Evolutionary conservation across 805 yeast genomes (phyloP), one percentile per base, ranked within the genome.

Genomic region (Saccharomycopsis sp.): DNA sequence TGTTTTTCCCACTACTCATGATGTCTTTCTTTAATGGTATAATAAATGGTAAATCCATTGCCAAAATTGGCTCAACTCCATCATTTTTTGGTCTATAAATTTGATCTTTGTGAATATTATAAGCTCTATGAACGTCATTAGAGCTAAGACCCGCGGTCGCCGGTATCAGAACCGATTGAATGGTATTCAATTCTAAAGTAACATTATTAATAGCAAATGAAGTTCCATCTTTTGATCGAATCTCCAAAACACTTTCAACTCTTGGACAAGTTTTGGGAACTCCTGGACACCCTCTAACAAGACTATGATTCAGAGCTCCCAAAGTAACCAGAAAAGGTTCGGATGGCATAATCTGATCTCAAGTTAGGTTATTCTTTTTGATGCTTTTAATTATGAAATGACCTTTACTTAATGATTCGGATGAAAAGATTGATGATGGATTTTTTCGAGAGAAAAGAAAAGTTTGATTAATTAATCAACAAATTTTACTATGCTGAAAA

Each of bases 211-310:
- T 53, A 2, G 55, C 55, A 48, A 72, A 69, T 12, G 74, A 70
- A 5, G 51, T 51, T 2, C 74, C 76, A 37, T 64, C 62, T 10
- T 61, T 61, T 1, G 79, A 69, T 40, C 83, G 60, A 14, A 77
- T 54, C 47, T 75, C 73, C 13, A 78, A 52, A 20, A 66, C 69
- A 6, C 81, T 74, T 40, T 75, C 74, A 3, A 77, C 60, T 21
- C 82, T 64, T 2, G 85, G 84, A 36, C 66, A 56, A 2, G 73
- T 75, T 38, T 74, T 67, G 1, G 79, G 74, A 1, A 78, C 74
- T 1, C 86, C 86, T 0, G 85, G 84, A 56, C 81, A 74, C 2
- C 86, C 86, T 37, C 67, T 59, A 2, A 78, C 73, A 0, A 73
- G 59, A n/a, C 74, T 63, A 21, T 64, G 61, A 35, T 69, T 70